Conservation (phyloP, 208 protist species). For the Acanthamoeba quina region DNA sequence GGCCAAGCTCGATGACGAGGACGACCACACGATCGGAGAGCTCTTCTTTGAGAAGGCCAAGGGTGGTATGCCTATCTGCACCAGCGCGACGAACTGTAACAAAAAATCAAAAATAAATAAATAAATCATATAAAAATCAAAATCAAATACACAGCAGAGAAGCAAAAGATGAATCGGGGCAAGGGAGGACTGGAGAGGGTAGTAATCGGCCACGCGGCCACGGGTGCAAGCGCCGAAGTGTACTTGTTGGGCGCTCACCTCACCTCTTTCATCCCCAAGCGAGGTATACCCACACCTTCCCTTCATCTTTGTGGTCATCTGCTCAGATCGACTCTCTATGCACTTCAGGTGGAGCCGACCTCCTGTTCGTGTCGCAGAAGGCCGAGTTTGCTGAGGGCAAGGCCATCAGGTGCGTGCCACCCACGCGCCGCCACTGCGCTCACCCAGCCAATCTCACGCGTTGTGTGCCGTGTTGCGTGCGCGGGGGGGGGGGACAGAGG, state of each 20-base stretch:
- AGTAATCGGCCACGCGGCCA: not conserved
- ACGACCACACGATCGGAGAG: slow-evolving; percentile 20
- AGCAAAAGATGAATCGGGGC: not conserved
- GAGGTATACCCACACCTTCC: slow-evolving; percentile 1
- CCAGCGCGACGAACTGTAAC: not conserved
- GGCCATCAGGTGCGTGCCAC: slow-evolving; percentile 26
- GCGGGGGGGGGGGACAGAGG: not conserved
- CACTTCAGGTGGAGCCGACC: slow-evolving; percentile 9
- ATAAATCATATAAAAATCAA: not conserved
- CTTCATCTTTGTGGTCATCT: not conserved
- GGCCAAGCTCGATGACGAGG: slow-evolving; percentile 15
- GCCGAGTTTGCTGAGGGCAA: slow-evolving; percentile 57
- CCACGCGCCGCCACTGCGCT: not conserved
- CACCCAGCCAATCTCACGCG: not conserved
- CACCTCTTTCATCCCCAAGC: slow-evolving; percentile 61
- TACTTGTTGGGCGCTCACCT: slow-evolving; percentile 67
- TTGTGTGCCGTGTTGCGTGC: not conserved
- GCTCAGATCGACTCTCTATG: not conserved
- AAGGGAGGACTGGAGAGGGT: slow-evolving; percentile 68
- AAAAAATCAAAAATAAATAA: not conserved
- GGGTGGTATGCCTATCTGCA: not conserved
- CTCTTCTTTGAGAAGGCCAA: slow-evolving; percentile 21
- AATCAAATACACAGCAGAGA: too few species aligned
- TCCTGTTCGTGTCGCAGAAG: slow-evolving; percentile 42
- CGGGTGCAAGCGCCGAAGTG: slow-evolving; percentile 40